These are phyloP conservation scores for Cicer chorassanicum DNA, from an alignment of 306 rosid species.

Conservation along the genomic window DNA sequence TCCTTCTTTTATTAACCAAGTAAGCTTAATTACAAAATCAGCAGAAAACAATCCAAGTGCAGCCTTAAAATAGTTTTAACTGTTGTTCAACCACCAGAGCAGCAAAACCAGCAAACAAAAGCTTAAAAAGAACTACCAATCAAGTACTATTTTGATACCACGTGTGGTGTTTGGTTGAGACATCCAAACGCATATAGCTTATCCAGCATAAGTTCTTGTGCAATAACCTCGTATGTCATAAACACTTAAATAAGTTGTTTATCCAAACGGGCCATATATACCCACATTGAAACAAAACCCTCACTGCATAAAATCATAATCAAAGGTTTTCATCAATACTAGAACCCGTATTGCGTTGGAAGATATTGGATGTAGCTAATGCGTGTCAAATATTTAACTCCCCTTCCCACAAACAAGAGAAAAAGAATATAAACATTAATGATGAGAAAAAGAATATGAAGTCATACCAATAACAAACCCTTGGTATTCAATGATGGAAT, in stretches of 20 bases:
- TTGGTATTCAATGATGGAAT: constrained; percentile 81
- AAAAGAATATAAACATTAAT: not conserved
- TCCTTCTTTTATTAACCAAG: constrained; percentile 32
- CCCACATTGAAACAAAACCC: constrained; percentile 26
- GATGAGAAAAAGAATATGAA: constrained; percentile 33
- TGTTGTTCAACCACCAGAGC: constrained; percentile 19
- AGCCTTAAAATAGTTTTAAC: not conserved
- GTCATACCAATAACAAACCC: constrained; percentile 81
- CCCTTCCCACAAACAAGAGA: not conserved
- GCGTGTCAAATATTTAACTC: not conserved
- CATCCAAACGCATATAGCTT: too few relatives aligned
- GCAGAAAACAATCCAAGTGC: constrained; percentile 13
- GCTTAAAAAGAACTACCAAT: constrained; percentile 27
- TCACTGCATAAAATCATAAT: not conserved
- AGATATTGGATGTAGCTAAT: constrained; percentile 1
- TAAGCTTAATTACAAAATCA: constrained; percentile 2
- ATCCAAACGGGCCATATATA: not conserved
- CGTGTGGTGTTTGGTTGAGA: not conserved
- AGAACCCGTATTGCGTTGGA: not conserved
- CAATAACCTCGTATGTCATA: too few relatives aligned
- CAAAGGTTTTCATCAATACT: not conserved
- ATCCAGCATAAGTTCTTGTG: too few relatives aligned
- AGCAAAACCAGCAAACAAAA: constrained; percentile 11
- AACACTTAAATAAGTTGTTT: too few relatives aligned
- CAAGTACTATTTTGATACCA: constrained; percentile 29